phyloP scores from a whole-genome alignment of 345 rosid species.

The Eucalyptus virginea region DNA sequence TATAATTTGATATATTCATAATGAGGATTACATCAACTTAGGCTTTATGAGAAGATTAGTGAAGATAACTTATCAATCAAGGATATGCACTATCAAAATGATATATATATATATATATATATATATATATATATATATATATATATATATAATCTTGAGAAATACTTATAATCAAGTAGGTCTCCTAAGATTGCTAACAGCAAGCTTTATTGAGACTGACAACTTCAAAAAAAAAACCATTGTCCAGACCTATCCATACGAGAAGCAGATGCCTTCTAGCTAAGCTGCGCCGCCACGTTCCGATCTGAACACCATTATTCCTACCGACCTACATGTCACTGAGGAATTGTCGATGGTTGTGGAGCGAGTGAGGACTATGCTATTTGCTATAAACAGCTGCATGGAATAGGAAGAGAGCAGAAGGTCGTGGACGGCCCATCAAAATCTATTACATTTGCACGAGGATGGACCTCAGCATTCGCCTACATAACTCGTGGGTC shows the following conservation, averaged over 20 bases:
- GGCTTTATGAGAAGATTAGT: too few relatives aligned
- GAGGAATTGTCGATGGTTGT: neutral
- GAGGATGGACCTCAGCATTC: neutral
- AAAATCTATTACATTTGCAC: neutral
- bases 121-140: too few relatives aligned
- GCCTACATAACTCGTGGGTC: neutral
- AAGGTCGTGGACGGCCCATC: neutral
- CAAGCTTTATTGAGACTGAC: rapidly evolving
- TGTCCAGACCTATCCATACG: neutral
- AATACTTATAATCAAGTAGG: too few relatives aligned
- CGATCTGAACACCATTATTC: neutral
- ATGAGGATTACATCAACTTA: too few relatives aligned
- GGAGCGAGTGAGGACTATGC: neutral
- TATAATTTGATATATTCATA: too few relatives aligned
- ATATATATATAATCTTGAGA: too few relatives aligned
- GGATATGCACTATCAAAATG: too few relatives aligned
- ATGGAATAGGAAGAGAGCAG: neutral
- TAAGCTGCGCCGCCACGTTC: neutral
- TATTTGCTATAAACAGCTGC: neutral
- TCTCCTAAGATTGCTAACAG: too few relatives aligned
- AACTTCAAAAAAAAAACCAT: neutral
- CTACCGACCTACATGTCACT: neutral
- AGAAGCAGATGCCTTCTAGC: neutral
- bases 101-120: too few relatives aligned
- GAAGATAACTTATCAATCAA: rapidly evolving